These are phyloP conservation scores for Xylariomycetidae sp. DNA, from an alignment of 2,329 filamentous ascomycete genomes.

Conservation along the genomic window DNA sequence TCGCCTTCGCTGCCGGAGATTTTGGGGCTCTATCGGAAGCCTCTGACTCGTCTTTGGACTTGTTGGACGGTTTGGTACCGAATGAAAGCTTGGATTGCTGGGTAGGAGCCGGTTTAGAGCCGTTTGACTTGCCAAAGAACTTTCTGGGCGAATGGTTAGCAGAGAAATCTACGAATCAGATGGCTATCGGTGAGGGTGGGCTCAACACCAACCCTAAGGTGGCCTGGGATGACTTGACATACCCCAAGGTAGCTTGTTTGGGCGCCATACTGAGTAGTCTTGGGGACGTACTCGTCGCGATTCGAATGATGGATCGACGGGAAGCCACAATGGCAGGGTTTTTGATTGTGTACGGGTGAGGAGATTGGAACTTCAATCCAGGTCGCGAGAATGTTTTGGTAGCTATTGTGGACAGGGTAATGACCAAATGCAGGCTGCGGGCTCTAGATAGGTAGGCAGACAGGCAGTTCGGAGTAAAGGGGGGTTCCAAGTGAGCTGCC, in stretches of 20 bases:
- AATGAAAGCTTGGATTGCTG: conserved; percentile 81
- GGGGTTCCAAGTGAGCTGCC: too few species aligned
- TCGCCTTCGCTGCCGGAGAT: conserved; percentile 12
- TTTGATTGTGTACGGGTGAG: too few species aligned
- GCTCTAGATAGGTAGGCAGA: too few species aligned
- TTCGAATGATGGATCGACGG: conserved; percentile 14
- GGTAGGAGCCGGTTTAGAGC: conserved; percentile 51
- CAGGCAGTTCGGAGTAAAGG: too few species aligned
- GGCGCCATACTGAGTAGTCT: conserved; percentile 26
- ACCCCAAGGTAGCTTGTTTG: conserved; percentile 31
- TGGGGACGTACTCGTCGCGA: conserved; percentile 20
- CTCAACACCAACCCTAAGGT: conserved; percentile 26
- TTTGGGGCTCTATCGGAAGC: conserved; percentile 13
- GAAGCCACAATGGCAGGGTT: conserved; percentile 19
- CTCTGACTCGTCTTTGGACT: conserved; percentile 28
- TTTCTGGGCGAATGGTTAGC: conserved; percentile 52
- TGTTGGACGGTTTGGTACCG: conserved; percentile 49
- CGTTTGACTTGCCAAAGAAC: conserved; percentile 71
- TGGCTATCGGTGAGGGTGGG: conserved; percentile 3
- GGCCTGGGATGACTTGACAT: conserved; percentile 30
- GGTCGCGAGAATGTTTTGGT: not conserved
- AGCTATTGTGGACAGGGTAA: too few species aligned
- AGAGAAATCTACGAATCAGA: not conserved
- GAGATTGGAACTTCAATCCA: too few species aligned
- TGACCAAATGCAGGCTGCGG: too few species aligned